A percentile compares a stretch with the other conserved stretches of the same genome.
These are phyloP conservation scores for Auricularia sp. DNA, from an alignment of 768 basidiomycete genomes.

Conservation along the genomic window DNA sequence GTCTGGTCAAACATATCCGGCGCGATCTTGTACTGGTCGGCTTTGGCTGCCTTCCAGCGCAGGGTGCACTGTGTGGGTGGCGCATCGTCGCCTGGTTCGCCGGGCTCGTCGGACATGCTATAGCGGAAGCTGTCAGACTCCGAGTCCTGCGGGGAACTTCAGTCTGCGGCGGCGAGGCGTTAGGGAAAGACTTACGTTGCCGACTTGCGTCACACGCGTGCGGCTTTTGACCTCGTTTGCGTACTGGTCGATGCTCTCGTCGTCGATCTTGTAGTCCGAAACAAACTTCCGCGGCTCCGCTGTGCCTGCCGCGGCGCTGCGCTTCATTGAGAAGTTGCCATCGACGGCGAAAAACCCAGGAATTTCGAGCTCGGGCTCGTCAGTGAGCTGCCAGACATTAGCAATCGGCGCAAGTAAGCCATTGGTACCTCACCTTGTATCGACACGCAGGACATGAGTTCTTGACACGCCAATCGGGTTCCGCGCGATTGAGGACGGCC, in stretches of 20 bases:
- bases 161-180: too few species aligned
- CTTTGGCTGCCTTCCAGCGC: conserved; percentile 24
- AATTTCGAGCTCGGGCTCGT: conserved; percentile 20
- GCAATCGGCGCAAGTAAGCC: background rate
- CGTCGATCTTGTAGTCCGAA: conserved; percentile 18
- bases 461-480: conserved; percentile 23
- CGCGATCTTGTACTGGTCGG: conserved; percentile 22
- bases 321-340: conserved; percentile 26
- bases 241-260: conserved; percentile 20
- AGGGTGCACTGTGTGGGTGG: conserved; percentile 14
- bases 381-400: conserved; percentile 16
- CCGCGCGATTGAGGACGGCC: conserved; percentile 18
- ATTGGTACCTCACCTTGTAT: conserved; percentile 24
- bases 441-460: conserved; percentile 29
- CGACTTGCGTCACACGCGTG: background rate
- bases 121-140: too few species aligned
- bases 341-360: conserved; percentile 21
- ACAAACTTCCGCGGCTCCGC: conserved; percentile 5
- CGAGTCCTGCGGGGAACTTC: too few species aligned
- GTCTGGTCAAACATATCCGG: conserved; percentile 29
- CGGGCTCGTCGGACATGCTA: too few species aligned
- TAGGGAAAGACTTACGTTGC: background rate
- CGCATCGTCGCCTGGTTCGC: background rate
- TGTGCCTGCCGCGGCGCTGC: conserved; percentile 15
- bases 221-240: conserved; percentile 21